A percentile compares a stretch with the other conserved stretches of the same genome.
These are phyloP conservation scores for Candida anglica DNA, from an alignment of 805 yeast species.

Conservation along the genomic window DNA sequence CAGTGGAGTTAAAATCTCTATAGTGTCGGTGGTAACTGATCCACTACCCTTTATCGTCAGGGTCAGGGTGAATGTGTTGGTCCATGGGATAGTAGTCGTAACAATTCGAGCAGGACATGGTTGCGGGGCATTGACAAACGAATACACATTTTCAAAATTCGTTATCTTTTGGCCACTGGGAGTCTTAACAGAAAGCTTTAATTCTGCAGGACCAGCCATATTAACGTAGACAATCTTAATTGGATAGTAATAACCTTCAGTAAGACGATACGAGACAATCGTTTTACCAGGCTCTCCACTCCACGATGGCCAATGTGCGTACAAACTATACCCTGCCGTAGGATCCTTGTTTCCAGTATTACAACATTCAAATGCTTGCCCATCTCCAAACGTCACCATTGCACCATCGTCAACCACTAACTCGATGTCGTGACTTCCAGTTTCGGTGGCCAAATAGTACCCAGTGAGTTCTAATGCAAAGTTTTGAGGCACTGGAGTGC, in stretches of 20 bases:
- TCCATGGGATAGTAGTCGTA: not conserved
- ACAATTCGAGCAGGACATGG: not conserved
- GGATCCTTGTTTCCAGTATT: not conserved
- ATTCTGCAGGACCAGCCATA: not conserved
- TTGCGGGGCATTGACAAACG: not conserved
- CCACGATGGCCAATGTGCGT: not conserved
- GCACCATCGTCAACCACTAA: not conserved
- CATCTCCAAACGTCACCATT: not conserved
- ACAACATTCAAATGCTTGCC: conserved; percentile 1
- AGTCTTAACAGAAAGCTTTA: not conserved
- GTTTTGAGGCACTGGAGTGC: not conserved
- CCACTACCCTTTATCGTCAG: not conserved
- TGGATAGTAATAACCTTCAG: conserved; percentile 4
- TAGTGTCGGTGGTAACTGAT: no score
- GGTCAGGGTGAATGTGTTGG: not conserved
- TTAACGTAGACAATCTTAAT: no score
- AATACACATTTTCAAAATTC: not conserved
- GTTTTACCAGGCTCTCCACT: not conserved
- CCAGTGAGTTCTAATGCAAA: conserved; percentile 2
- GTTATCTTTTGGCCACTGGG: not conserved
- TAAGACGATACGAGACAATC: conserved; percentile 6
- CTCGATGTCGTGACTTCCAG: not conserved
- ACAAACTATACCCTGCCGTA: not conserved
- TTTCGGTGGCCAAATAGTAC: not conserved
- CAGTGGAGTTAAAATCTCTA: no score